These are phyloP conservation scores for Lizanozyma gosingica DNA, from an alignment of 1,139 yeast genomes.

Conservation along the genomic window DNA sequence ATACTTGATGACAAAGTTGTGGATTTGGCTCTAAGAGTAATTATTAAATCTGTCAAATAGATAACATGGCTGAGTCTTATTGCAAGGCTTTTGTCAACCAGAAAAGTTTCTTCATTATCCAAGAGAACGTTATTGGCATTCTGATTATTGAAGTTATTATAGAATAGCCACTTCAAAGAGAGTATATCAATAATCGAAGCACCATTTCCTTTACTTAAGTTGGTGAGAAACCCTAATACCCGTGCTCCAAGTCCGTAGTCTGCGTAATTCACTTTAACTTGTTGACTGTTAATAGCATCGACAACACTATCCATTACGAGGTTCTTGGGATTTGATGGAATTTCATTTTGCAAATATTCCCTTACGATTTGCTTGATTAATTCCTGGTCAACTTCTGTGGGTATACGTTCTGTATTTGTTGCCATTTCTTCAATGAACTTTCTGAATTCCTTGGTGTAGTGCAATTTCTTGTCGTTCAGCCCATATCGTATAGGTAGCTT, in stretches of 20 bases:
- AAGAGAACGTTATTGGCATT: background rate
- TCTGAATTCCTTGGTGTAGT: background rate
- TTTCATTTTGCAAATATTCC: background rate
- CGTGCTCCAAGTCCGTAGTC: conserved; percentile 33
- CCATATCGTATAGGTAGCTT: background rate
- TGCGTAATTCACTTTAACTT: conserved; percentile 28
- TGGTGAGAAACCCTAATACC: conserved; percentile 34
- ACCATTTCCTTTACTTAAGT: conserved; percentile 6
- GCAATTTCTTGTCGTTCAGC: background rate
- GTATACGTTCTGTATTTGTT: background rate
- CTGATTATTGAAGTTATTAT: background rate
- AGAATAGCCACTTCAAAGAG: background rate
- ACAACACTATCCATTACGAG: background rate
- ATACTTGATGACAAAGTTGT: background rate
- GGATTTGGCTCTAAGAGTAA: background rate
- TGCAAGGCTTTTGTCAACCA: background rate
- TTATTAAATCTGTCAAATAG: background rate
- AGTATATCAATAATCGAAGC: background rate
- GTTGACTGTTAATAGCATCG: background rate
- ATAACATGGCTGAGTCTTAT: background rate
- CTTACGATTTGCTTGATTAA: background rate
- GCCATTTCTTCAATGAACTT: background rate
- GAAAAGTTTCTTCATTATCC: background rate
- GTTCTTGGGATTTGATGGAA: background rate
- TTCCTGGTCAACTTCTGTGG: background rate